Percentiles rank a stretch among this genome's conserved stretches.
Conservation (phyloP, 768 basidiomycete species). For the Harrya chromipes region DNA sequence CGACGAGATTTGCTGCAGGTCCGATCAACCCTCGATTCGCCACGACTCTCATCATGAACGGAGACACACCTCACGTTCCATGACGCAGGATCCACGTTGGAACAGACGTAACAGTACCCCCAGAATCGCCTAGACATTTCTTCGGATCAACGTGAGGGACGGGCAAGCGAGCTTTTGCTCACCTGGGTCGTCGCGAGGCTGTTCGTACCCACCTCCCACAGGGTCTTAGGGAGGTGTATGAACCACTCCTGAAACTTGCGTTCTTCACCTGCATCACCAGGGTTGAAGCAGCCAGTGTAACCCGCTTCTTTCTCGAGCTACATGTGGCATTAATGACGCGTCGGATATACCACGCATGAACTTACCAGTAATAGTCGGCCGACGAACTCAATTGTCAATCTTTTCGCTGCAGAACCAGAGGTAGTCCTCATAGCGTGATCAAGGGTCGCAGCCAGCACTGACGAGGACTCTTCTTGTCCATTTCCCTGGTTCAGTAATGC, state of each 20-base stretch:
- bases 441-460: slow-evolving; percentile 51
- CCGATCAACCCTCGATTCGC: slow-evolving; percentile 8
- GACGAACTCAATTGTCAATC: slow-evolving; percentile 71
- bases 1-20: slow-evolving; percentile 42
- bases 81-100: slow-evolving; percentile 51
- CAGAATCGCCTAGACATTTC: slow-evolving; percentile 46
- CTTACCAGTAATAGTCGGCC: slow-evolving; percentile 66
- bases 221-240: slow-evolving; percentile 66
- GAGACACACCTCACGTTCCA: slow-evolving; percentile 43
- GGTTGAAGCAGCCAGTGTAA: slow-evolving; percentile 49
- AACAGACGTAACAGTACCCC: slow-evolving; percentile 58
- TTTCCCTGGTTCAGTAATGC: slow-evolving; percentile 55
- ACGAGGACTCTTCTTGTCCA: slow-evolving; percentile 17
- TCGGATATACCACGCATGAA: neutral
- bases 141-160: slow-evolving; percentile 3
- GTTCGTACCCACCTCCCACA: slow-evolving; percentile 79
- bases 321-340: slow-evolving; percentile 2
- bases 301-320: slow-evolving; percentile 60
- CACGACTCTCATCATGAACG: neutral
- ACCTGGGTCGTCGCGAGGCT: slow-evolving; percentile 64
- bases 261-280: slow-evolving; percentile 27
- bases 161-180: slow-evolving; percentile 8
- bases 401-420: slow-evolving; percentile 63
- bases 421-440: slow-evolving; percentile 61
- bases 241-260: slow-evolving; percentile 61